A percentile compares a stretch with the other conserved stretches of the same genome.
Conservation (phyloP, 495 filamentous ascomycete species). For the Aspergillus leporis region DNA sequence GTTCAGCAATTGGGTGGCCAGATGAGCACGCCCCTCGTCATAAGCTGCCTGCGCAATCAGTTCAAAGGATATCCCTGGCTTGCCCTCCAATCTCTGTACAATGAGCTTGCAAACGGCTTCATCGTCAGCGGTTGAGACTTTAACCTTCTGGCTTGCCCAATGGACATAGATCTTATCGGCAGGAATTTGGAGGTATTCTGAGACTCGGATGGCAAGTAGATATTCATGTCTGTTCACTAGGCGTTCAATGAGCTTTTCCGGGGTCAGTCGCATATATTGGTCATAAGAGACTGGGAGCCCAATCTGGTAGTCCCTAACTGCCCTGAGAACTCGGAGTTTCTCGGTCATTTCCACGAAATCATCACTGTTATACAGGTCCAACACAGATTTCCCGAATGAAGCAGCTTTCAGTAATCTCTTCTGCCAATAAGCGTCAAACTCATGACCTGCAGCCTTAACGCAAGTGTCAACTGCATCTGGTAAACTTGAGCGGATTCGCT, state of each 20-base stretch:
- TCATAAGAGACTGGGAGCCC: conserved; percentile 91
- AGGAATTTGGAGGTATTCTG: conserved; percentile 82
- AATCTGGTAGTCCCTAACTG: conserved; percentile 85
- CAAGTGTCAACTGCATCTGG: conserved; percentile 92
- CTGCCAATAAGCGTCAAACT: conserved; percentile 88
- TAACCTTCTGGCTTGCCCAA: conserved; percentile 95
- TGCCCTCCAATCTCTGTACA: conserved; percentile 80
- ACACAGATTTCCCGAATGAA: conserved; percentile 93
- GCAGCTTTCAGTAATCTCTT: conserved; percentile 93
- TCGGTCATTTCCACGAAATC: conserved; percentile 99
- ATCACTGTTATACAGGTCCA: conserved; percentile 94
- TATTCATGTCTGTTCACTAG: conserved; percentile 90
- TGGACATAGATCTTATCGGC: conserved; percentile 91
- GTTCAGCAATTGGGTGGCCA: conserved; percentile 89
- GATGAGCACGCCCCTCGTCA: conserved; percentile 82
- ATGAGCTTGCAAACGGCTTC: conserved; percentile 84
- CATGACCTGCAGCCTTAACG: conserved; percentile 86
- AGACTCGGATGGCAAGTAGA: conserved; percentile 84
- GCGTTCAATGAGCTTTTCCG: conserved; percentile 80
- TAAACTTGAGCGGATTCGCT: conserved; percentile 81
- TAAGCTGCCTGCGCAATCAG: conserved; percentile 92
- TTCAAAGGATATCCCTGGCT: conserved; percentile 92
- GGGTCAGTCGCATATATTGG: conserved; percentile 83
- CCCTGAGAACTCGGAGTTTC: conserved; percentile 87
- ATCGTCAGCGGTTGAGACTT: conserved; percentile 79